Conservation (phyloP, 2,329 filamentous ascomycete genomes). For the Whalleya microplaca region DNA sequence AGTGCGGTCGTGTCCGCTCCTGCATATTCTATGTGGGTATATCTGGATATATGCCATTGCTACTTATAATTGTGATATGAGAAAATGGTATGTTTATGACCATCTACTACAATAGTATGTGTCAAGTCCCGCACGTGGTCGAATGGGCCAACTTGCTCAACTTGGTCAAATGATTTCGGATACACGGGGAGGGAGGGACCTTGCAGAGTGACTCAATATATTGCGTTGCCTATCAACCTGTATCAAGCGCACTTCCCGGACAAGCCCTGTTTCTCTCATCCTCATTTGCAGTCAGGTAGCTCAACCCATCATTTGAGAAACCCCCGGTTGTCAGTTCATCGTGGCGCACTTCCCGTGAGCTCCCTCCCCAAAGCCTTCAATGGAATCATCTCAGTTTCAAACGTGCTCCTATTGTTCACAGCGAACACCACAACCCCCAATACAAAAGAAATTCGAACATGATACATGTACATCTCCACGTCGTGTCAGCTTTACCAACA, state of each 20-base stretch:
- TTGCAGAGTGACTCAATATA: neutral
- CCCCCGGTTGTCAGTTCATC: neutral
- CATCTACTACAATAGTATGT: too few relatives aligned
- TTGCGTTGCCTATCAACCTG: neutral
- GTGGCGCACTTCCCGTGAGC: neutral
- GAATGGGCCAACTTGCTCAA: neutral
- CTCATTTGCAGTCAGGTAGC: neutral
- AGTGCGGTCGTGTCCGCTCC: too few relatives aligned
- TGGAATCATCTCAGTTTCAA: neutral
- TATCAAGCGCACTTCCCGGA: neutral
- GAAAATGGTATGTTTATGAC: too few relatives aligned
- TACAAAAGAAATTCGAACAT: neutral
- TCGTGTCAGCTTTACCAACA: neutral
- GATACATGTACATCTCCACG: neutral
- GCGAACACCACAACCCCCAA: neutral
- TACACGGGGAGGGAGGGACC: neutral
- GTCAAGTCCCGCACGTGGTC: neutral
- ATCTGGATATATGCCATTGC: too few relatives aligned
- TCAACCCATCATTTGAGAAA: neutral
- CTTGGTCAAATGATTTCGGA: neutral
- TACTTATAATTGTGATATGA: too few relatives aligned
- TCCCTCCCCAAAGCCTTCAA: neutral
- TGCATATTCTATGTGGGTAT: too few relatives aligned
- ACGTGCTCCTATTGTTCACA: neutral
- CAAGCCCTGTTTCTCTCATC: neutral